These are phyloP conservation scores for Conidiobolus incongruus DNA, from an alignment of 371 early-diverging fungal genomes.

Conservation along the genomic window DNA sequence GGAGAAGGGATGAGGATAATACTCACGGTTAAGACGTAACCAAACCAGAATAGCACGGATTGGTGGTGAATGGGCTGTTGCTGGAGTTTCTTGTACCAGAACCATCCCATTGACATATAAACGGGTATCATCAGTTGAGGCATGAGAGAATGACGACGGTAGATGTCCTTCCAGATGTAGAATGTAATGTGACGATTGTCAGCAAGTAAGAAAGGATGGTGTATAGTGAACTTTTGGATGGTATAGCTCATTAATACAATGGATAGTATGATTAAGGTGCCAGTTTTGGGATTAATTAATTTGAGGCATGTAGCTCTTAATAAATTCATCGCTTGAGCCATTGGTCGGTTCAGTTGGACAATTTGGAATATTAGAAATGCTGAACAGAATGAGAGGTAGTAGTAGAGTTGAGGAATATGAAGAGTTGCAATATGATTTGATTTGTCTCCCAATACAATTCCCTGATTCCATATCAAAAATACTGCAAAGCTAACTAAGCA, in stretches of 20 bases:
- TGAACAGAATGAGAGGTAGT: slow-evolving; percentile 47
- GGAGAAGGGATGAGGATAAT: slow-evolving; percentile 73
- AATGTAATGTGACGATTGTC: slow-evolving; percentile 93
- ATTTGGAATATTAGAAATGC: slow-evolving; percentile 13
- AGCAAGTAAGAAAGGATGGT: slow-evolving; percentile 82
- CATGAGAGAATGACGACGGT: slow-evolving; percentile 20
- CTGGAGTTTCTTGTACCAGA: slow-evolving; percentile 17
- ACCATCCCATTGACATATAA: slow-evolving; percentile 27
- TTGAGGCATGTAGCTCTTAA: neutral
- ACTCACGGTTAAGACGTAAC: slow-evolving; percentile 17
- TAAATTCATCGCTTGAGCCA: neutral
- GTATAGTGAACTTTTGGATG: slow-evolving; percentile 17
- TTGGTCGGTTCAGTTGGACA: neutral
- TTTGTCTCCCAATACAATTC: slow-evolving; percentile 78
- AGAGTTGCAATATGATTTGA: slow-evolving; percentile 58
- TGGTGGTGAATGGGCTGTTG: too few species aligned
- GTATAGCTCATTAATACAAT: slow-evolving; percentile 4
- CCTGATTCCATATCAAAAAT: slow-evolving; percentile 58
- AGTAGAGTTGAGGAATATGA: slow-evolving; percentile 74
- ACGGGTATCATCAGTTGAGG: slow-evolving; percentile 39
- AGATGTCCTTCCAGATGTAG: slow-evolving; percentile 74
- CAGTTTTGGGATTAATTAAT: slow-evolving; percentile 4
- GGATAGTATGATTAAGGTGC: neutral
- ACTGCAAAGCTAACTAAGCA: slow-evolving; percentile 22
- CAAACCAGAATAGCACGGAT: slow-evolving; percentile 16